Conservation (phyloP, 1,139 yeast genomes). For the Taphrina populina region DNA sequence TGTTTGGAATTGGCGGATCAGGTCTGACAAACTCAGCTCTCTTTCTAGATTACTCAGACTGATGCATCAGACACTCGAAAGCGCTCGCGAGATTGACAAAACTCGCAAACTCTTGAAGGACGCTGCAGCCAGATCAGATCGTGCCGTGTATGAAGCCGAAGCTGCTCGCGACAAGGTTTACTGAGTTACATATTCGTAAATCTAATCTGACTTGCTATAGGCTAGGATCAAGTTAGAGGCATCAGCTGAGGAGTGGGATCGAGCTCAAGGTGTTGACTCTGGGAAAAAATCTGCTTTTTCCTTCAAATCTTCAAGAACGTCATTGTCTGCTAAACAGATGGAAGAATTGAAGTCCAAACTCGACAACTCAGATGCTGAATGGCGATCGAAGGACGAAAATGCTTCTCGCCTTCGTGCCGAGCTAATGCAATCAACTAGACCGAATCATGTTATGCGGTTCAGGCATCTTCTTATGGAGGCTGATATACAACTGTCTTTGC, state of each 20-base stretch:
- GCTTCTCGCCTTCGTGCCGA: constrained; percentile 75
- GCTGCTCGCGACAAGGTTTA: constrained; percentile 48
- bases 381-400: constrained; percentile 68
- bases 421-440: constrained; percentile 70
- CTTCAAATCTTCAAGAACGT: constrained; percentile 73
- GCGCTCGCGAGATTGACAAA: constrained; percentile 9
- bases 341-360: constrained; percentile 83
- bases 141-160: constrained; percentile 57
- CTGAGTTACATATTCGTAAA: no score
- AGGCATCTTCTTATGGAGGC: constrained; percentile 77
- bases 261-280: constrained; percentile 76
- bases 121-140: constrained; percentile 20
- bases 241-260: constrained; percentile 82
- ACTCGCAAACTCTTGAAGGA: constrained; percentile 23
- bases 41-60: background rate
- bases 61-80: background rate
- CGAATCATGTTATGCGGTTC: constrained; percentile 68
- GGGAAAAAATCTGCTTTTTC: constrained; percentile 71
- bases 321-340: constrained; percentile 58
- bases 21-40: background rate
- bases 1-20: constrained; percentile 9
- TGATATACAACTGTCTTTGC: constrained; percentile 84
- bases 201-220: no score
- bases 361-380: constrained; percentile 80
- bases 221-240: constrained; percentile 79